phyloP scores from a whole-genome alignment of 805 yeast genomes.

The Kodamaea nitidulidarum region DNA sequence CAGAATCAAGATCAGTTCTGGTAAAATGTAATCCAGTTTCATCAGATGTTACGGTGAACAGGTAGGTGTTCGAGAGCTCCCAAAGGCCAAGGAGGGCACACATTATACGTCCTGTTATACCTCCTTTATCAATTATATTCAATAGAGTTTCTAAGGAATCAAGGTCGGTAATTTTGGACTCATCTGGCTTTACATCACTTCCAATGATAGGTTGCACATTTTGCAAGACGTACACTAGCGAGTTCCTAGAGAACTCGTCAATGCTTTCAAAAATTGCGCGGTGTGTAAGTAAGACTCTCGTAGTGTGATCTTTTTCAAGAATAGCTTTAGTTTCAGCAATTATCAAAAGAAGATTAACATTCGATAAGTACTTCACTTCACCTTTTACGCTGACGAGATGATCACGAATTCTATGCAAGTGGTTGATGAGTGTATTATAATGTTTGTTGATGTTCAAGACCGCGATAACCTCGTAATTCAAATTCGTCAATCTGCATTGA shows the following conservation, averaged over 20 bases:
- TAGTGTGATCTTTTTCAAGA: neutral
- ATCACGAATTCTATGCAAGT: conserved; percentile 20
- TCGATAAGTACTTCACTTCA: conserved; percentile 17
- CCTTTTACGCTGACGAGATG: conserved; percentile 13
- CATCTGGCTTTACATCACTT: conserved; percentile 7
- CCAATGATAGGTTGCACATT: conserved; percentile 13
- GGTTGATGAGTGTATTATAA: conserved; percentile 24
- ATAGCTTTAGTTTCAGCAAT: conserved; percentile 11
- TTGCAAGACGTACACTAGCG: conserved; percentile 13
- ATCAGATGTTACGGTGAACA: neutral
- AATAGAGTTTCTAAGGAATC: conserved; percentile 13
- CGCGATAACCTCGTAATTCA: conserved; percentile 32
- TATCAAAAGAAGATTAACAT: conserved; percentile 18
- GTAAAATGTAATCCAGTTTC: neutral
- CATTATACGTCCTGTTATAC: conserved; percentile 27
- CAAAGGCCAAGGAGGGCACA: conserved; percentile 35
- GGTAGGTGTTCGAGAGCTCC: conserved; percentile 25
- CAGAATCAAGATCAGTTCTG: neutral
- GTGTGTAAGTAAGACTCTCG: conserved; percentile 1
- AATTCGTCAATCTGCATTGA: conserved; percentile 22
- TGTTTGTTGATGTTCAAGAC: conserved; percentile 28
- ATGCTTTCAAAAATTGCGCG: conserved; percentile 7
- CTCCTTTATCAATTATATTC: conserved; percentile 14
- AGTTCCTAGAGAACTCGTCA: conserved; percentile 8
- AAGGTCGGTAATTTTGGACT: conserved; percentile 7